Conservation (phyloP, 2,329 filamentous ascomycete genomes). For the Penicillium occitanis region DNA sequence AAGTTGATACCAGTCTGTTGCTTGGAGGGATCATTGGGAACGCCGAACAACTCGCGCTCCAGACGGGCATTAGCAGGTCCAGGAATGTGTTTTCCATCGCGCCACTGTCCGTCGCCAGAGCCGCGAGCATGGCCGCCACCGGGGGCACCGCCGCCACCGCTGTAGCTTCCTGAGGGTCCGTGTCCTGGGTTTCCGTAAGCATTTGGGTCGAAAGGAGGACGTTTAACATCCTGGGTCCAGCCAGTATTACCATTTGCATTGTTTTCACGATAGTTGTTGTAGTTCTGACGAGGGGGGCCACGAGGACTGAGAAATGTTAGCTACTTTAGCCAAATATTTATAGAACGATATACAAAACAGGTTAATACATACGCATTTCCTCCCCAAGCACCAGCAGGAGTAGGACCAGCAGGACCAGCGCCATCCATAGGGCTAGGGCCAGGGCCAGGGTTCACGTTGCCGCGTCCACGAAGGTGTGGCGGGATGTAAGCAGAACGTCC, state of each 20-base stretch:
- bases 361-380: conserved; percentile 28
- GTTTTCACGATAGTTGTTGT: conserved; percentile 54
- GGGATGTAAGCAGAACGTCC: conserved; percentile 66
- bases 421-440: conserved; percentile 10
- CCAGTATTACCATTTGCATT: conserved; percentile 39
- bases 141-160: conserved; percentile 31
- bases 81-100: conserved; percentile 92
- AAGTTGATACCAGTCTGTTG: conserved; percentile 99
- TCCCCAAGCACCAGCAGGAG: conserved; percentile 38
- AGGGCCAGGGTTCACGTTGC: conserved; percentile 20
- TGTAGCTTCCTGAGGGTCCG: conserved; percentile 37
- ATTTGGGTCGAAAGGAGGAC: conserved; percentile 57
- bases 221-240: conserved; percentile 40
- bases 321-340: neutral
- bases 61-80: conserved; percentile 83
- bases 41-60: conserved; percentile 94
- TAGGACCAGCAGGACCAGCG: conserved; percentile 21
- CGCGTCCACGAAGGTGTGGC: conserved; percentile 58
- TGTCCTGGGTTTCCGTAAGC: conserved; percentile 62
- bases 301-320: conserved; percentile 26
- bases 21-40: conserved; percentile 87
- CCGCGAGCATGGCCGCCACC: conserved; percentile 63
- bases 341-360: neutral
- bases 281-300: conserved; percentile 47
- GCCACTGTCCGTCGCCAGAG: conserved; percentile 94